Conservation (phyloP, 805 yeast genomes). For the Ogataea sp. region DNA sequence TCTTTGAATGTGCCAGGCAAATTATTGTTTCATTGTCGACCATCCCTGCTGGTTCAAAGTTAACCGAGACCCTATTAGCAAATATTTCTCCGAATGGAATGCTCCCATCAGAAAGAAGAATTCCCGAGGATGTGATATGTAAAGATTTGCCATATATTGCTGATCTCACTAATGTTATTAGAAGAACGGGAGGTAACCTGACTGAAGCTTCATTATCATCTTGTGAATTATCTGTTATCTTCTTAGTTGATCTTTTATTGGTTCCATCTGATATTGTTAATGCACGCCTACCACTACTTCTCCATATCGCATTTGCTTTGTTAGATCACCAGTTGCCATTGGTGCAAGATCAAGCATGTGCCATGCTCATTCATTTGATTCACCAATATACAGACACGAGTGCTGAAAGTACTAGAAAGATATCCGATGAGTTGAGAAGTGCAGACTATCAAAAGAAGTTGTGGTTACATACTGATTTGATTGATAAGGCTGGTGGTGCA, state of each 20-base stretch:
- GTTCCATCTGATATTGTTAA: slow-evolving; percentile 56
- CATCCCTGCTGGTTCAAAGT: slow-evolving; percentile 37
- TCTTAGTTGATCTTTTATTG: slow-evolving; percentile 73
- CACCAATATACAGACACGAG: slow-evolving; percentile 49
- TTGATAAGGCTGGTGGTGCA: slow-evolving; percentile 68
- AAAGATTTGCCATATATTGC: slow-evolving; percentile 64
- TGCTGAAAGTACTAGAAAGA: slow-evolving; percentile 44
- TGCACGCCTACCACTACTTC: slow-evolving; percentile 56
- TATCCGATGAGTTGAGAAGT: slow-evolving; percentile 49
- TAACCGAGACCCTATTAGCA: slow-evolving; percentile 54
- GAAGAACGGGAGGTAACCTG: slow-evolving; percentile 27
- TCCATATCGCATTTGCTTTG: slow-evolving; percentile 74
- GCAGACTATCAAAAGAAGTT: slow-evolving; percentile 40
- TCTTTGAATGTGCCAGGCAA: slow-evolving; percentile 75
- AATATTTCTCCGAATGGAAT: slow-evolving; percentile 78
- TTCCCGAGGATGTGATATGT: slow-evolving; percentile 4
- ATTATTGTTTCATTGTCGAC: slow-evolving; percentile 71
- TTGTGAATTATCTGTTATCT: slow-evolving; percentile 81
- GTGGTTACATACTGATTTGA: slow-evolving; percentile 86
- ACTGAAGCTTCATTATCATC: slow-evolving; percentile 75
- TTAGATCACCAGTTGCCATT: slow-evolving; percentile 81
- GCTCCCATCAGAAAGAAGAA: slow-evolving; percentile 49
- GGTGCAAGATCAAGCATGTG: slow-evolving; percentile 79
- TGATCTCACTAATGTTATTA: slow-evolving; percentile 49
- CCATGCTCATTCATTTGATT: slow-evolving; percentile 63